Evolutionary conservation across 805 yeast species (phyloP), one percentile per base, ranked within the genome.

Genomic region (Cephaloascus albidus): DNA sequence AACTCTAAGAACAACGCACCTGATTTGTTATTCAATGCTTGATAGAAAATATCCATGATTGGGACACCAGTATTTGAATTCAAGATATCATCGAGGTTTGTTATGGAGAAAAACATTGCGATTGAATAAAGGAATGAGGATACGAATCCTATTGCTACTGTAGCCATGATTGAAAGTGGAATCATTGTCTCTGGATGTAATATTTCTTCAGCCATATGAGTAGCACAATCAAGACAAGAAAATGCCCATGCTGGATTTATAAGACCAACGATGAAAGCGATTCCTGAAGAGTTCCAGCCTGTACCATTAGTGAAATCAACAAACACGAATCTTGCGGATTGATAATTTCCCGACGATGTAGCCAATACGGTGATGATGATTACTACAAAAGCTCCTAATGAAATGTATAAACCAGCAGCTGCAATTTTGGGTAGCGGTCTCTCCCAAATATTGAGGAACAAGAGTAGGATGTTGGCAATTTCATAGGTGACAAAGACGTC

Each of bases 241-340:
- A 78, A 79, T 8, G 81, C 73, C 84, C 84, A 81, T 40, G 76
- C 73, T 4, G 85, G 83, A 52, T 78, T 79, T 46, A 80, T 72
- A 36, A 80, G 57, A n/a, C 87, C 86, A n/a, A 78, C 74, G 40
- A 80, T 69, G 51, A 79, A 76, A 0, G 84, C 81, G 54, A 78
- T 69, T 20, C 74, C 85, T 2, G 72, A 46, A 2, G 72, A 63
- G 8, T 61, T 46, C 83, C 85, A 78, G 32, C 85, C 85, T 1
- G 84, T 76, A 23, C 60, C 68, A 50, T 76, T 76, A 27, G 65
- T 55, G 44, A 76, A 77, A 15, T 67, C 62, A 3, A 58, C 65
- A 54, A 80, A 80, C 18, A 79, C 83, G 45, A 71, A 76, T 3
- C 53, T 40, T 0, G 82, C 69, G 8, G 62, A 30, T 44, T 76